phyloP scores from a whole-genome alignment of 2,329 filamentous ascomycete species.

The Colletotrichum theobromicola region DNA sequence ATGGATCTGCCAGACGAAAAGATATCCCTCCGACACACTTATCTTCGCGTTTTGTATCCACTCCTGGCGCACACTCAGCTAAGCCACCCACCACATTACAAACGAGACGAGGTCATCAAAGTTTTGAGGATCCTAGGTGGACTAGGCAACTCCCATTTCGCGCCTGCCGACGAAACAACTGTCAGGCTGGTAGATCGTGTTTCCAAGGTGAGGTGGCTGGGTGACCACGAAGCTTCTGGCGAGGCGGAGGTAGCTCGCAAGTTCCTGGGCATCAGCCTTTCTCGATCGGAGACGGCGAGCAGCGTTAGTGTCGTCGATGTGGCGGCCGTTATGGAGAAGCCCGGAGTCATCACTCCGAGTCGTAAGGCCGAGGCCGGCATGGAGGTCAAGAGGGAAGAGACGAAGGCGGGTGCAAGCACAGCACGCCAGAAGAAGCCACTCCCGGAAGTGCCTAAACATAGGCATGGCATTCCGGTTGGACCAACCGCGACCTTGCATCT shows the following conservation, averaged over 20 bases:
- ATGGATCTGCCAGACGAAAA: constrained; percentile 90
- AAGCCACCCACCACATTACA: constrained; percentile 86
- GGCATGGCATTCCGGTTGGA: constrained; percentile 55
- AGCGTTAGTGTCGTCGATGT: constrained; percentile 79
- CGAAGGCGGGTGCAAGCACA: constrained; percentile 17
- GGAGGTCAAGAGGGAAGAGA: constrained; percentile 29
- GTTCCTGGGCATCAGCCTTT: constrained; percentile 74
- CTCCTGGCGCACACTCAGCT: constrained; percentile 92
- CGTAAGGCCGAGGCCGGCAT: constrained; percentile 47
- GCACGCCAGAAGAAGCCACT: constrained; percentile 50
- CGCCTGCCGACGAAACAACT: constrained; percentile 81
- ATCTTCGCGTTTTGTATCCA: constrained; percentile 90
- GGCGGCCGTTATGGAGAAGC: constrained; percentile 80
- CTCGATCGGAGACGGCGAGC: constrained; percentile 69
- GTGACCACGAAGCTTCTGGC: constrained; percentile 41
- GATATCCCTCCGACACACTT: constrained; percentile 83
- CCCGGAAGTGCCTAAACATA: constrained; percentile 61
- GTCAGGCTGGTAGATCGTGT: constrained; percentile 79
- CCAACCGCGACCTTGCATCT: constrained; percentile 34
- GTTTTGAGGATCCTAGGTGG: constrained; percentile 76
- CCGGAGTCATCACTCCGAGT: constrained; percentile 81
- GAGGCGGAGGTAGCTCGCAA: constrained; percentile 59
- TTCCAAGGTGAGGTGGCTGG: constrained; percentile 73
- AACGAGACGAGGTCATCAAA: constrained; percentile 81
- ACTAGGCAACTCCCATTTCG: constrained; percentile 74